These are phyloP conservation scores for Fonsecaea nubica DNA, from an alignment of 2,329 filamentous ascomycete genomes.

Conservation along the genomic window DNA sequence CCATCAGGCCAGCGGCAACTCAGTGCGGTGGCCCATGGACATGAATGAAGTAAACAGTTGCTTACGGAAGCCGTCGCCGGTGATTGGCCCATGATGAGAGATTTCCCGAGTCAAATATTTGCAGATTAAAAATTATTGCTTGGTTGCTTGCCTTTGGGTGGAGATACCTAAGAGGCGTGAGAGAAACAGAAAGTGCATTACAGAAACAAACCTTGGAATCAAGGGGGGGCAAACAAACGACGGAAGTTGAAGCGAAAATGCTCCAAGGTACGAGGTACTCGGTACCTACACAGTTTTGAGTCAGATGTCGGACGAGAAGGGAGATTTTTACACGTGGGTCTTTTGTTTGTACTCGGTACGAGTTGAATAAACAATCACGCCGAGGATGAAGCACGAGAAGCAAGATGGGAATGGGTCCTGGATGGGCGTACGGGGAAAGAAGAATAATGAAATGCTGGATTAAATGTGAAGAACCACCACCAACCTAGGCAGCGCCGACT, in stretches of 20 bases:
- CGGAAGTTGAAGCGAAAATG: background rate
- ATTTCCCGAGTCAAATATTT: background rate
- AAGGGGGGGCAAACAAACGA: background rate
- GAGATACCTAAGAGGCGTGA: background rate
- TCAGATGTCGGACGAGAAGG: no score
- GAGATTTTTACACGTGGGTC: background rate
- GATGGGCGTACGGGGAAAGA: background rate
- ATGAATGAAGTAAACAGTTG: background rate
- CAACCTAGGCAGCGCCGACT: background rate
- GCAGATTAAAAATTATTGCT: background rate
- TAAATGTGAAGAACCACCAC: background rate
- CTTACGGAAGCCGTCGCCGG: background rate
- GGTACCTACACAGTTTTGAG: no score
- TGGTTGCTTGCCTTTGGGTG: background rate
- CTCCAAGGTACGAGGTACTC: no score
- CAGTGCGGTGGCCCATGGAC: background rate
- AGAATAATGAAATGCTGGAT: slow-evolving; percentile 2
- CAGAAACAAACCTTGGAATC: background rate
- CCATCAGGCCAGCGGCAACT: background rate
- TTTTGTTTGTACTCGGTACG: background rate
- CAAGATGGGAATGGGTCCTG: background rate
- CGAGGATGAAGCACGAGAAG: background rate
- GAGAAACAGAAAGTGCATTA: background rate
- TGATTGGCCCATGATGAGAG: slow-evolving; percentile 1
- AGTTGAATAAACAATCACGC: background rate